These are phyloP conservation scores for Zymoseptoria tritici DNA, from an alignment of 2,329 filamentous ascomycete genomes.

Conservation along the genomic window DNA sequence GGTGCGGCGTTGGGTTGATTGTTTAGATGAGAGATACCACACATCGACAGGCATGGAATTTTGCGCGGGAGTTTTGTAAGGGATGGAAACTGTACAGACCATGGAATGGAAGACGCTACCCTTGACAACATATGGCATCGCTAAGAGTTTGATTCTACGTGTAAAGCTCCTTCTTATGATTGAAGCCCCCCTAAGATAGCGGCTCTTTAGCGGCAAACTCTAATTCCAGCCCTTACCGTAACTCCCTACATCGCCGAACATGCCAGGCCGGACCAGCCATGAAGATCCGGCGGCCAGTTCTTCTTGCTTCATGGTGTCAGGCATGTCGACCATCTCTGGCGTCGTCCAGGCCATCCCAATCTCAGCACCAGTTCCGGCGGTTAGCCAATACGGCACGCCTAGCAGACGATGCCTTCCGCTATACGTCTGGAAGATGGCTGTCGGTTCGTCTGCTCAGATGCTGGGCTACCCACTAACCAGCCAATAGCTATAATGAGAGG, in stretches of 20 bases:
- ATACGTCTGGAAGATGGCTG: conserved; percentile 19
- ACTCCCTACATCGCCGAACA: background rate
- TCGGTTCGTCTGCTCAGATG: background rate
- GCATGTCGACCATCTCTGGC: background rate
- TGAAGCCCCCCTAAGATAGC: too few relatives aligned
- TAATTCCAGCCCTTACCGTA: too few relatives aligned
- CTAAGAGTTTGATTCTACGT: too few relatives aligned
- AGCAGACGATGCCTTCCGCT: conserved; percentile 6
- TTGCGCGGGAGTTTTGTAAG: background rate
- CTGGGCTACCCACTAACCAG: background rate
- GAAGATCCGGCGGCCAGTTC: background rate
- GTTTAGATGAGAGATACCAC: conserved; percentile 7
- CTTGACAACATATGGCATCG: too few relatives aligned
- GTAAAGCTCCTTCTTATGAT: too few relatives aligned
- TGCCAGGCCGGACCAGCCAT: background rate
- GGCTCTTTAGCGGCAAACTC: too few relatives aligned
- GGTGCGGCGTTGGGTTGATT: conserved; percentile 12
- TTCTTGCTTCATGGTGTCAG: background rate
- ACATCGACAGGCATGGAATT: background rate
- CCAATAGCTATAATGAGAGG: conserved; percentile 15
- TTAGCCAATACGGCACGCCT: background rate
- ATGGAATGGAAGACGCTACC: background rate
- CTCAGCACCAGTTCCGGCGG: background rate
- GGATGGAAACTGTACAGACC: background rate
- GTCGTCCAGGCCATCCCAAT: background rate